Evolutionary conservation across 352 stramenopile genomes (phyloP).

Genomic region (Phytopythium ostracodes): DNA sequence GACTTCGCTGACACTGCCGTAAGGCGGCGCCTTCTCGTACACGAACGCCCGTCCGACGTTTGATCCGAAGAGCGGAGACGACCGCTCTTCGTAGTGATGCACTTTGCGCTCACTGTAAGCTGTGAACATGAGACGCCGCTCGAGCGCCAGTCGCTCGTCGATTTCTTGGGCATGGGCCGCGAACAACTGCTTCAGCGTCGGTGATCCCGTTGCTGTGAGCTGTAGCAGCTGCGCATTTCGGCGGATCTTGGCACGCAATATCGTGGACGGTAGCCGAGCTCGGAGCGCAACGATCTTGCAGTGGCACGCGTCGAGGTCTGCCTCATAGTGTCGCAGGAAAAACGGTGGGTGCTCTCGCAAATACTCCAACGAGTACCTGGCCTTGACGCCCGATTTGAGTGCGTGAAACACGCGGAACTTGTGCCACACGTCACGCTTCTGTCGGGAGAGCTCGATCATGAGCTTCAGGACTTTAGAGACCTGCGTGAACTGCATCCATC

Average conservation of each 20-base stretch:
- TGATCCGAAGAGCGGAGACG: constrained; percentile 40
- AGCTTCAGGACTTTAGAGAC: constrained; percentile 17
- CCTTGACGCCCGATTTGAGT: constrained; percentile 36
- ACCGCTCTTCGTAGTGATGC: constrained; percentile 64
- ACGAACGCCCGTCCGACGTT: constrained; percentile 38
- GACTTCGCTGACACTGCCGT: constrained; percentile 63
- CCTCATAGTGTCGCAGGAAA: constrained; percentile 33
- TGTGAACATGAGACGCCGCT: constrained; percentile 71
- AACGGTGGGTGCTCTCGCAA: constrained; percentile 24
- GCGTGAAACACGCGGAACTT: constrained; percentile 37
- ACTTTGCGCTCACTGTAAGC: constrained; percentile 64
- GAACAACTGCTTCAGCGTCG: constrained; percentile 76
- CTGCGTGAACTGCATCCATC: constrained; percentile 59
- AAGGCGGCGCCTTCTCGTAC: constrained; percentile 60
- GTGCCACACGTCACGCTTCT: constrained; percentile 32
- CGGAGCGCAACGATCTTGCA: constrained; percentile 41
- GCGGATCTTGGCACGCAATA: constrained; percentile 20
- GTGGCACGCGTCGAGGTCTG: constrained; percentile 44
- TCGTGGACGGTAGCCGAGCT: constrained; percentile 24
- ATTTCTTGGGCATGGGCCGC: constrained; percentile 57
- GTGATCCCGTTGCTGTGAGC: constrained; percentile 36
- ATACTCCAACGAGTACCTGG: constrained; percentile 34
- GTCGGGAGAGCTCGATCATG: constrained; percentile 18
- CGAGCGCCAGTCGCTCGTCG: constrained; percentile 45
- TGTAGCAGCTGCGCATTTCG: constrained; percentile 22